phyloP scores from a whole-genome alignment of 371 early-diverging fungal species.

The Nematocida displodere region DNA sequence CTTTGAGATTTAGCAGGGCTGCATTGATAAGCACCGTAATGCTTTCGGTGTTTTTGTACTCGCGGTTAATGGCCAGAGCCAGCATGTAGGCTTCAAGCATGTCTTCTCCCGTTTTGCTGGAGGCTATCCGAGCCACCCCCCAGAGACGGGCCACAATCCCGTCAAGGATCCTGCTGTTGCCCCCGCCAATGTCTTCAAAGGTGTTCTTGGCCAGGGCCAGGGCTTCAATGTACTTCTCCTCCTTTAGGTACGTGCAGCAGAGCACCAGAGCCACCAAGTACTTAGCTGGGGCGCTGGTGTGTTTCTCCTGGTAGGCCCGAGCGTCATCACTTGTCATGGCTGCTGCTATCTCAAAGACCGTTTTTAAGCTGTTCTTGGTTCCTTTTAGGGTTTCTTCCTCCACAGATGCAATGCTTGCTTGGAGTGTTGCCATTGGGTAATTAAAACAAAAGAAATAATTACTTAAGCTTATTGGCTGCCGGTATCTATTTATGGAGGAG shows the following conservation, averaged over 20 bases:
- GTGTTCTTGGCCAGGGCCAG: background rate
- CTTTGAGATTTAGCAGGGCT: slow-evolving; percentile 4
- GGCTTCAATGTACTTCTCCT: background rate
- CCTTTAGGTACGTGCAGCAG: background rate
- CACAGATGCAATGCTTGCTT: slow-evolving; percentile 16
- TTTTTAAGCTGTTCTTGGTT: slow-evolving; percentile 28
- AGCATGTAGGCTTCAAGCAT: slow-evolving; percentile 8
- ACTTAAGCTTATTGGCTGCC: background rate
- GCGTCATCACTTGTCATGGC: background rate
- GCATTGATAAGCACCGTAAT: slow-evolving; percentile 35
- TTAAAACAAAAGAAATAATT: slow-evolving; percentile 5
- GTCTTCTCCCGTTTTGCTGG: background rate
- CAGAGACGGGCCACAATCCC: background rate
- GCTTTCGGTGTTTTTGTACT: slow-evolving; percentile 26
- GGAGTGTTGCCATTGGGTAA: slow-evolving; percentile 33
- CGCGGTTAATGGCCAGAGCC: background rate
- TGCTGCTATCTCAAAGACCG: background rate
- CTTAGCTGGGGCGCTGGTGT: background rate
- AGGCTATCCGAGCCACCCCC: slow-evolving; percentile 10
- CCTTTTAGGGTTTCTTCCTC: slow-evolving; percentile 12
- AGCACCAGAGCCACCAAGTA: slow-evolving; percentile 1
- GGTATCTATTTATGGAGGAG: no score
- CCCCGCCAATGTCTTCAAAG: background rate
- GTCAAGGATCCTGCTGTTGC: slow-evolving; percentile 1
- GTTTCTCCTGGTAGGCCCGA: background rate